These are phyloP conservation scores for Aspergillus pseudonomiae DNA, from an alignment of 2,329 filamentous ascomycete genomes.

Conservation along the genomic window DNA sequence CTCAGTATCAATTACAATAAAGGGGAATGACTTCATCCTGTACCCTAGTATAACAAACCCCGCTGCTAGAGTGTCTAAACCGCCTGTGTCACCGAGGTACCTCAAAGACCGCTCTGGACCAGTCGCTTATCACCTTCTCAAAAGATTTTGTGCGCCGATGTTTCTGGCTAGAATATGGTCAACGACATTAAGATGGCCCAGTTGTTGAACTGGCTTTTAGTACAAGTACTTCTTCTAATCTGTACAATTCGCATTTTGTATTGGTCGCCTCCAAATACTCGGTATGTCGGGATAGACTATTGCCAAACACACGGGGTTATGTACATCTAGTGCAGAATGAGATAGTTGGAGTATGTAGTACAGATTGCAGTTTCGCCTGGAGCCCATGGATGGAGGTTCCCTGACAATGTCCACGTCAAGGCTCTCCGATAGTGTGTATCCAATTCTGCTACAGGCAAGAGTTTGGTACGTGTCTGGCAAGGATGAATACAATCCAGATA, in stretches of 20 bases:
- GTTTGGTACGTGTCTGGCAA: constrained; percentile 25
- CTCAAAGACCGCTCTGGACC: background rate
- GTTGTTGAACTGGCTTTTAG: background rate
- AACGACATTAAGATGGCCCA: background rate
- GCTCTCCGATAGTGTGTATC: constrained; percentile 12
- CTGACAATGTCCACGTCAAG: constrained; percentile 20
- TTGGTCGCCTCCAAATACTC: background rate
- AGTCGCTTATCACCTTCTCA: background rate
- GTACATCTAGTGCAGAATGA: background rate
- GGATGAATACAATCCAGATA: constrained; percentile 24
- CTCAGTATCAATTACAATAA: no score
- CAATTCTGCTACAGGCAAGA: background rate
- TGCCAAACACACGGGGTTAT: background rate
- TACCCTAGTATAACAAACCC: background rate
- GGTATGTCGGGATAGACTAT: background rate
- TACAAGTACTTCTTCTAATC: background rate
- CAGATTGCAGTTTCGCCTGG: constrained; percentile 15
- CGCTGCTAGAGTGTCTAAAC: background rate
- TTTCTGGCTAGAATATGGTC: background rate
- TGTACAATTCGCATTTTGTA: background rate
- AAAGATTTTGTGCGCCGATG: background rate
- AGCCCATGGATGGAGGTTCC: constrained; percentile 23
- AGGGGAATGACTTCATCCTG: no score
- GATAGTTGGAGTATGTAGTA: background rate
- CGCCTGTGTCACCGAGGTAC: background rate